A percentile compares a stretch with the other conserved stretches of the same genome.
Evolutionary conservation across 192 early-diverging fungal genomes (phyloP).

Genomic region (Phycomyces nitens): DNA sequence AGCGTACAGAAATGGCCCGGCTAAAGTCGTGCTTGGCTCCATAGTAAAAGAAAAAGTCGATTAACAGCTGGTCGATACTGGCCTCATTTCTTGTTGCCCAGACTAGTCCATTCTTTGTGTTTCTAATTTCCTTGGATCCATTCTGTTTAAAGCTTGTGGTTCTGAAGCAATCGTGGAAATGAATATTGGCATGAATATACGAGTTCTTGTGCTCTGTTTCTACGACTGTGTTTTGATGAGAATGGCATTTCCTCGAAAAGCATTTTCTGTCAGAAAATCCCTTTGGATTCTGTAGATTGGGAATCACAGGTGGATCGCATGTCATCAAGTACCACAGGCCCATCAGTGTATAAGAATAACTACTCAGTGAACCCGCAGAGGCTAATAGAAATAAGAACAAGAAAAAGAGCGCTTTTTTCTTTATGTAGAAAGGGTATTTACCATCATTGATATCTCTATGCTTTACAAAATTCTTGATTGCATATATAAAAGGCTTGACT

Average conservation of each 20-base stretch:
- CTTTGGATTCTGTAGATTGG: constrained; percentile 3
- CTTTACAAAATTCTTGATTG: no score
- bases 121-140: not conserved
- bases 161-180: not conserved
- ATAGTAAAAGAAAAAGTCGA: constrained; percentile 12
- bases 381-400: no score
- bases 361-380: no score
- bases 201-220: not conserved
- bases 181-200: not conserved
- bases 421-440: no score
- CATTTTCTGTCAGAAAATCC: not conserved
- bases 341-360: constrained; percentile 4
- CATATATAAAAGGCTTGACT: no score
- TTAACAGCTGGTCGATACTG: not conserved
- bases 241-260: not conserved
- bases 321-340: not conserved
- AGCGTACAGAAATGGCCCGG: not conserved
- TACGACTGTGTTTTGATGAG: not conserved
- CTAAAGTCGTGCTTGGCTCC: constrained; percentile 2
- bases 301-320: constrained; percentile 8
- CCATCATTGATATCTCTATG: no score
- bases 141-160: not conserved
- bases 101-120: not conserved
- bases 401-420: no score
- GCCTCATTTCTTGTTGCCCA: not conserved